These are phyloP conservation scores for Boletus edulis DNA, from an alignment of 768 basidiomycete genomes.

Conservation along the genomic window DNA sequence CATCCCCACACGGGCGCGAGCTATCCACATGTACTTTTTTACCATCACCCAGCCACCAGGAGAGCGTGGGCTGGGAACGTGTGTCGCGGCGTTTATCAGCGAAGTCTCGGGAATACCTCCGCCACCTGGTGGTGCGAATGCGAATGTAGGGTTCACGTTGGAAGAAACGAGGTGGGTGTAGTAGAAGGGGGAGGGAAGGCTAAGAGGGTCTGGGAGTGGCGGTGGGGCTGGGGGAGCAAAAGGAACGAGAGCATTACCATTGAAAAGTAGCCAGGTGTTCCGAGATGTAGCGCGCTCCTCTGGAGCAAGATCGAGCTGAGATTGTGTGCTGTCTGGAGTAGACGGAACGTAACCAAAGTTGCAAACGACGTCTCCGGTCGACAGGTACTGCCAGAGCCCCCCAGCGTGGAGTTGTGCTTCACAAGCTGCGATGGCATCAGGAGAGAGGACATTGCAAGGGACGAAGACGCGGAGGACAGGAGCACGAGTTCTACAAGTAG, in stretches of 20 bases:
- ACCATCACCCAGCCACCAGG: slow-evolving; percentile 58
- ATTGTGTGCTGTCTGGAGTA: slow-evolving; percentile 26
- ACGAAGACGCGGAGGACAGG: slow-evolving; percentile 75
- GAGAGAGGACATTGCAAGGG: slow-evolving; percentile 57
- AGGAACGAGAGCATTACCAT: slow-evolving; percentile 59
- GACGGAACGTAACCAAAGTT: slow-evolving; percentile 77
- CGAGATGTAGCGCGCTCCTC: slow-evolving; percentile 20
- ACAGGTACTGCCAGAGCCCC: slow-evolving; percentile 74
- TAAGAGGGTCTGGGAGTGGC: slow-evolving; percentile 54
- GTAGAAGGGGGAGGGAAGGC: slow-evolving; percentile 74
- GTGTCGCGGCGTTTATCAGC: slow-evolving; percentile 36
- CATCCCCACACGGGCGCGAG: slow-evolving; percentile 41
- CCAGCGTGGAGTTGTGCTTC: slow-evolving; percentile 66
- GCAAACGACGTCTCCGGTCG: slow-evolving; percentile 73
- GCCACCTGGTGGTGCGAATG: slow-evolving; percentile 28
- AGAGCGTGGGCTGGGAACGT: slow-evolving; percentile 59
- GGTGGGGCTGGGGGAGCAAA: slow-evolving; percentile 54
- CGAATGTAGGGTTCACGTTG: slow-evolving; percentile 22
- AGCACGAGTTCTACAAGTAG: slow-evolving; percentile 61
- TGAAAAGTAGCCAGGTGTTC: slow-evolving; percentile 73
- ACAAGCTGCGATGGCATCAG: slow-evolving; percentile 48
- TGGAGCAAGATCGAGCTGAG: slow-evolving; percentile 16
- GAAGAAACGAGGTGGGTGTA: slow-evolving; percentile 62
- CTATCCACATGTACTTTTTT: slow-evolving; percentile 66
- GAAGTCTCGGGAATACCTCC: slow-evolving; percentile 45